phyloP scores from a whole-genome alignment of 108 stramenopile genomes.

The Schizochytrium sp. region DNA sequence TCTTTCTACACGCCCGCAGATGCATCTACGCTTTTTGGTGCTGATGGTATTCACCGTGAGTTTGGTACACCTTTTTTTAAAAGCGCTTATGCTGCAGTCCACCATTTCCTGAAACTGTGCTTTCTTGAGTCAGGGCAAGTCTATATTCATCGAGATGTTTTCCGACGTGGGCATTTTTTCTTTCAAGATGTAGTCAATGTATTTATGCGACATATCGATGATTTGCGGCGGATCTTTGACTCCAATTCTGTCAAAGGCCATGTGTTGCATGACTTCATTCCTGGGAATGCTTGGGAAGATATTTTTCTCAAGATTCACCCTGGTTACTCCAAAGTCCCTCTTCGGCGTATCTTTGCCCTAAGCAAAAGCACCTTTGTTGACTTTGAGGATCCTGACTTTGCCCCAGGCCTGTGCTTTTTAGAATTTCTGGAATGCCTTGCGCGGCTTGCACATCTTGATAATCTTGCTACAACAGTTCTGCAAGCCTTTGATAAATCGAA shows the following conservation, averaged over 20 bases:
- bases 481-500: conserved; percentile 6
- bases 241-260: conserved; percentile 45
- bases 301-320: background rate
- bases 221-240: conserved; percentile 9
- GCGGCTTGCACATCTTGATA: background rate
- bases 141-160: conserved; percentile 23
- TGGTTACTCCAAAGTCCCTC: background rate
- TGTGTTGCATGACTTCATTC: conserved; percentile 49
- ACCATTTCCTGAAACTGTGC: background rate
- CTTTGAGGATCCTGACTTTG: conserved; percentile 44
- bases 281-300: conserved; percentile 1
- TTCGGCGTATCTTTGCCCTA: conserved; percentile 47
- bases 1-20: background rate
- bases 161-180: conserved; percentile 48
- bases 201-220: background rate
- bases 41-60: background rate
- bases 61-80: conserved; percentile 7
- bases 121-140: background rate
- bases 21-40: background rate
- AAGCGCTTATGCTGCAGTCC: conserved; percentile 27
- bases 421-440: conserved; percentile 52
- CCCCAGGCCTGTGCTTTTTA: conserved; percentile 53
- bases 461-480: background rate
- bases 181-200: conserved; percentile 54
- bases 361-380: conserved; percentile 57